Percentiles rank a stretch among this genome's conserved stretches.
These are phyloP conservation scores for Fistulifera solaris DNA, from an alignment of 108 stramenopile genomes.

Conservation along the genomic window DNA sequence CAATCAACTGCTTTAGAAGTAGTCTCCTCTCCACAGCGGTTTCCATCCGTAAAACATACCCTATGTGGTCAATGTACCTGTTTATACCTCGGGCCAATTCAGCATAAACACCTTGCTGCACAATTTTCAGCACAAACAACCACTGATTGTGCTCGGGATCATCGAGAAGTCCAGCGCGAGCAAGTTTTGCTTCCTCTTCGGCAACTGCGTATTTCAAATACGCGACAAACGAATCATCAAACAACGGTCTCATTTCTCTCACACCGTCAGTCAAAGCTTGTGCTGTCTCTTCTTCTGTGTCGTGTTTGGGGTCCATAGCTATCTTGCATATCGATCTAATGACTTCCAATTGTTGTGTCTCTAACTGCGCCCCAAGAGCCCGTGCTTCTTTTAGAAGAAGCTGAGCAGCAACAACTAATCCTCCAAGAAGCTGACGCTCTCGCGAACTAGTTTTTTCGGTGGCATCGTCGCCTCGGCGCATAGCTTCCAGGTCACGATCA, in stretches of 20 bases:
- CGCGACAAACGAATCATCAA: slow-evolving; percentile 80
- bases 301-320: slow-evolving; percentile 78
- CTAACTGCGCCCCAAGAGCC: slow-evolving; percentile 71
- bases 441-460: slow-evolving; percentile 31
- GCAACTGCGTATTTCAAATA: slow-evolving; percentile 86
- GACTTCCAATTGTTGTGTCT: slow-evolving; percentile 74
- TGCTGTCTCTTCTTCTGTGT: slow-evolving; percentile 75
- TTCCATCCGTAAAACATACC: slow-evolving; percentile 77
- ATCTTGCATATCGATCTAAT: slow-evolving; percentile 82
- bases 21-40: slow-evolving; percentile 55
- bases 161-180: slow-evolving; percentile 55
- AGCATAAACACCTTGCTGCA: slow-evolving; percentile 80
- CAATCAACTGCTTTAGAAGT: slow-evolving; percentile 58
- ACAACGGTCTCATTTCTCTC: slow-evolving; percentile 73
- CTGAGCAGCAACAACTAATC: slow-evolving; percentile 61
- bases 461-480: slow-evolving; percentile 24
- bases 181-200: slow-evolving; percentile 76
- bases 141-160: slow-evolving; percentile 83
- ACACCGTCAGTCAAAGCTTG: slow-evolving; percentile 76
- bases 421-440: slow-evolving; percentile 63
- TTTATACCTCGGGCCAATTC: slow-evolving; percentile 65
- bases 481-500: slow-evolving; percentile 50
- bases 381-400: slow-evolving; percentile 65
- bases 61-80: slow-evolving; percentile 72
- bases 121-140: slow-evolving; percentile 78